Conservation (phyloP, 768 basidiomycete genomes). For the Leccinum imitatum region DNA sequence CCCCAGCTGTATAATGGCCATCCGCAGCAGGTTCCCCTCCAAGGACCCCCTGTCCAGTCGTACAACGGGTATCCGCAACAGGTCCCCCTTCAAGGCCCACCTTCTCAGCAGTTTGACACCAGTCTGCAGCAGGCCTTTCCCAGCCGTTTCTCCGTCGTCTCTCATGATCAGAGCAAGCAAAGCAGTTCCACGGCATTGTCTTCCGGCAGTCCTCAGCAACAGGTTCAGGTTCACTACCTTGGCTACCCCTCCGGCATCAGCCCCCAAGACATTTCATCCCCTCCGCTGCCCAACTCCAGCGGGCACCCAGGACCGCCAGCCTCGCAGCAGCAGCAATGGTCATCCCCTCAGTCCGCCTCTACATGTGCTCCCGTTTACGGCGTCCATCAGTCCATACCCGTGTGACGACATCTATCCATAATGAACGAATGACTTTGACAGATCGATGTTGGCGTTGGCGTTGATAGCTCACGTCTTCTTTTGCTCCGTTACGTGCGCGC, state of each 20-base stretch:
- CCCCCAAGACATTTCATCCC: neutral
- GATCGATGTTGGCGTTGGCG: neutral
- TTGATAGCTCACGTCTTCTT: neutral
- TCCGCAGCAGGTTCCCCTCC: neutral
- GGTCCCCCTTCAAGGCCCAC: neutral
- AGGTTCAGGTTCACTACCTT: slow-evolving; percentile 1
- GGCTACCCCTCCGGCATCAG: slow-evolving; percentile 11
- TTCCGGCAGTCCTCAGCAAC: neutral
- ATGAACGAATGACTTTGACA: neutral
- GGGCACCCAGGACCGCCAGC: slow-evolving; percentile 5
- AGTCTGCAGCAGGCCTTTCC: slow-evolving; percentile 1
- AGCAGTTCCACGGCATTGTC: slow-evolving; percentile 2
- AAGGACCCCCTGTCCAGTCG: neutral
- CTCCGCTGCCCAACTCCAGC: slow-evolving; percentile 20
- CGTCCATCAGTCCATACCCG: neutral
- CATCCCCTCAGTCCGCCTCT: neutral
- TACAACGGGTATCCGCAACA: slow-evolving; percentile 9
- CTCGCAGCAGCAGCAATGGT: neutral
- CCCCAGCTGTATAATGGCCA: slow-evolving; percentile 12
- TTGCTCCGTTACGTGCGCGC: neutral
- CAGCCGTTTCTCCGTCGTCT: neutral
- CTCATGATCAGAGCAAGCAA: neutral
- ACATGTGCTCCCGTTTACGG: neutral
- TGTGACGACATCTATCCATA: slow-evolving; percentile 2
- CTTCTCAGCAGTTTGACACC: slow-evolving; percentile 1